Evolutionary conservation across 1,139 yeast species (phyloP), one percentile per base, ranked within the genome.

Genomic region (Groenewaldozyma auringiensis): DNA sequence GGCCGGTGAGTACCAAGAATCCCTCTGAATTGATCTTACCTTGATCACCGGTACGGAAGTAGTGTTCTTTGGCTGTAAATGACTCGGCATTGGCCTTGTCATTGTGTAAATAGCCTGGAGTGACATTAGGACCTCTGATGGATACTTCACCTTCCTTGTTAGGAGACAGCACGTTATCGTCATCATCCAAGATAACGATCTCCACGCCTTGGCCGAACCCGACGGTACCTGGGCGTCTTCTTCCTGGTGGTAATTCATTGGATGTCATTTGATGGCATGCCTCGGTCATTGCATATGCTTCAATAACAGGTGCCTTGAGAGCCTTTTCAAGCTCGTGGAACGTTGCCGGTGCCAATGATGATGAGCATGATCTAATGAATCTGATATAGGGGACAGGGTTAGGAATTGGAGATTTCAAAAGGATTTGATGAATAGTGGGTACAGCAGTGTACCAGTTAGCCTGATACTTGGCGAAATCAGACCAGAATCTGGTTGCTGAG

Each of bases 271-370:
- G 86, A 60, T 81, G 86, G 50, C 72, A 67, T 1, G 84, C 84
- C 58, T 81, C 87, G 2, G 86, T 81, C 85, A 81, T 80, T n/a
- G 86, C 86, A 57, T 81, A 81, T 0, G 86, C 86, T 59, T 81
- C 87, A 14, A 80, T 58, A 0, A 81, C 85, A 0, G 86, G 86
- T 0, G 83, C 81, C 17, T 72, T 63, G 60, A 81, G 75, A 22
- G 70, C 68, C 42, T 64, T 53, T 54, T 81, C 86, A 40, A 81
- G 66, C 55, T 73, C 69, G 45, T 69, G 67, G 65, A 80, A 74
- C 2, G 79, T 77, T 1, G 79, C 61, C 2, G 84, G 84, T 1
- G 86, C 83, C 53, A 81, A 66, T 2, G 85, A 74, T 1, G 84
- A 72, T 2, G 85, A 79, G 58, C 86, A 81, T 1, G 85, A 79